phyloP scores from a whole-genome alignment of 2,329 filamentous ascomycete genomes.

The Chalaropsis ovoidea region DNA sequence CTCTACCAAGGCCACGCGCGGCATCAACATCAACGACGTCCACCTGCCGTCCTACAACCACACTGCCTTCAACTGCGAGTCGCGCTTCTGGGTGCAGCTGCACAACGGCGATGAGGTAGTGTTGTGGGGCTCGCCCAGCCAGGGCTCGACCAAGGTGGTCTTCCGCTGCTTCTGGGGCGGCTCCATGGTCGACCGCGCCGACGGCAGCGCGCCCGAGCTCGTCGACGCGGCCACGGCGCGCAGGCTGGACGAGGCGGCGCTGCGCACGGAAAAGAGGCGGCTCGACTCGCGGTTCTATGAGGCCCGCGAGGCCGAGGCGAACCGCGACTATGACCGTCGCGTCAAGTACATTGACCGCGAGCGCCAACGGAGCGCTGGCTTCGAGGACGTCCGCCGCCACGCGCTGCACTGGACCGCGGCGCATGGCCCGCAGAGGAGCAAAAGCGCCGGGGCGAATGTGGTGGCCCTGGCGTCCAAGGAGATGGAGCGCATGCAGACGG shows the following conservation, averaged over 20 bases:
- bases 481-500: conserved; percentile 19
- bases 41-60: conserved; percentile 48
- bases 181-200: conserved; percentile 34
- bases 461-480: conserved; percentile 2
- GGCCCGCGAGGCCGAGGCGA: conserved; percentile 37
- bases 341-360: conserved; percentile 38
- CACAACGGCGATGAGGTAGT: conserved; percentile 68
- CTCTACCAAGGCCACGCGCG: conserved; percentile 65
- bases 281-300: conserved; percentile 36
- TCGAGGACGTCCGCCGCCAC: conserved; percentile 41
- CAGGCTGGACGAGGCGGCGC: conserved; percentile 42
- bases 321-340: conserved; percentile 38
- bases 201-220: conserved; percentile 29
- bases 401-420: conserved; percentile 36
- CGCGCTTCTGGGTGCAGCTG: conserved; percentile 54
- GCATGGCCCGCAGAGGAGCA: background rate
- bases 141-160: conserved; percentile 37
- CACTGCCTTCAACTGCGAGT: conserved; percentile 46
- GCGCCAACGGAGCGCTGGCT: conserved; percentile 40
- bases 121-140: conserved; percentile 50
- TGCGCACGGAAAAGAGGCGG: conserved; percentile 38
- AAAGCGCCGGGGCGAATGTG: background rate
- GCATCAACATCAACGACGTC: conserved; percentile 68
- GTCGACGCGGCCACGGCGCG: conserved; percentile 32
- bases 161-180: conserved; percentile 50